These are phyloP conservation scores for Ophiostoma quercus DNA, from an alignment of 2,329 filamentous ascomycete genomes.

Conservation along the genomic window DNA sequence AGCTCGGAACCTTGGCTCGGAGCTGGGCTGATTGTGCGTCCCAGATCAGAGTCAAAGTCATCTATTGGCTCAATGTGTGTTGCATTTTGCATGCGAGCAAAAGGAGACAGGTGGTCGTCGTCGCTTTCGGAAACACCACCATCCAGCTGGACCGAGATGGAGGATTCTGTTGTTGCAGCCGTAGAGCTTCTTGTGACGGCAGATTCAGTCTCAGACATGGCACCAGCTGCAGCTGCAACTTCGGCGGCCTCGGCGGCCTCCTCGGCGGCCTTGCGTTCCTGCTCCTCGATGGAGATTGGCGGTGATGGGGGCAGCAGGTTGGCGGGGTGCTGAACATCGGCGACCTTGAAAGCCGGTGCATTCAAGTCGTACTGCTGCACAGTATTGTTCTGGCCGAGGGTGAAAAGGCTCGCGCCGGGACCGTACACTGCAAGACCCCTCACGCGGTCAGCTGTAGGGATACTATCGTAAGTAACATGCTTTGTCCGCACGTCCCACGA, in stretches of 20 bases:
- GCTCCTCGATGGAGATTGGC: constrained; percentile 73
- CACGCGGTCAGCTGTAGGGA: constrained; percentile 78
- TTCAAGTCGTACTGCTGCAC: constrained; percentile 95
- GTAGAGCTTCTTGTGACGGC: constrained; percentile 8
- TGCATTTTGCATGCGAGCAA: constrained; percentile 69
- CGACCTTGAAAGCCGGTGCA: constrained; percentile 71
- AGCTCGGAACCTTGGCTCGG: constrained; percentile 50
- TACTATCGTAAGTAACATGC: constrained; percentile 81
- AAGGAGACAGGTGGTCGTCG: constrained; percentile 68
- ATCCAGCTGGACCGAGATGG: constrained; percentile 53
- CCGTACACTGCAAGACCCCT: constrained; percentile 82
- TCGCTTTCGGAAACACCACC: constrained; percentile 66
- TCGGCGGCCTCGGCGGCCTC: constrained; percentile 37
- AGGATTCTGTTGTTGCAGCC: constrained; percentile 51
- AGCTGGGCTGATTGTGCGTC: constrained; percentile 63
- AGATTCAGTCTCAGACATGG: constrained; percentile 11
- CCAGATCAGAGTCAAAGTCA: constrained; percentile 56
- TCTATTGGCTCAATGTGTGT: constrained; percentile 46
- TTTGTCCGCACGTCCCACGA: constrained; percentile 99
- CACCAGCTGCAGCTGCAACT: constrained; percentile 21
- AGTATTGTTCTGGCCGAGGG: constrained; percentile 77
- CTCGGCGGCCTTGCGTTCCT: constrained; percentile 37
- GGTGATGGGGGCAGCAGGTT: constrained; percentile 73
- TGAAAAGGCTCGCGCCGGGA: constrained; percentile 86
- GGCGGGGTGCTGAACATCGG: constrained; percentile 80